Evolutionary conservation across 2,329 filamentous ascomycete genomes (phyloP).

Genomic region (Fusarium proliferatum): DNA sequence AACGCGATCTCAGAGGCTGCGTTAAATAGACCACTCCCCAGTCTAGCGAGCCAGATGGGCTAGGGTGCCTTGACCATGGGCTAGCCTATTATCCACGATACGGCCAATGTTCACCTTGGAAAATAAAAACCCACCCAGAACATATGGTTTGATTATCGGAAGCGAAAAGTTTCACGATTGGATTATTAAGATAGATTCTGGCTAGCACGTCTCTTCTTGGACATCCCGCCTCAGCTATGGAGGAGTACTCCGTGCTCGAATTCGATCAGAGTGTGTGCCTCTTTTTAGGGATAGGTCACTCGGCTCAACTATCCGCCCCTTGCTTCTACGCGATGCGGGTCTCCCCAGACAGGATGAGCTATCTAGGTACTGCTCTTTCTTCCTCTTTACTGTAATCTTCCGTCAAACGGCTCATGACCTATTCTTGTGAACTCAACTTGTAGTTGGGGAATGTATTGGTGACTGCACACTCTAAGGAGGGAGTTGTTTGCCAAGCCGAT

Average conservation of each 20-base stretch:
- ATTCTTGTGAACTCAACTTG: neutral
- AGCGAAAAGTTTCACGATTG: conserved; percentile 24
- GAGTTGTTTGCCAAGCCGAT: conserved; percentile 1
- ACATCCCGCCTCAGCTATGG: neutral
- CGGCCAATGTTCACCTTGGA: neutral
- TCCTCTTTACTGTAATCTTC: neutral
- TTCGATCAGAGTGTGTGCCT: conserved; percentile 17
- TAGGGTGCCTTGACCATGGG: neutral
- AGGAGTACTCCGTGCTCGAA: conserved; percentile 3
- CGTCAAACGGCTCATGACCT: neutral
- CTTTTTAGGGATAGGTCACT: conserved; percentile 33
- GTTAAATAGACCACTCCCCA: conserved; percentile 29
- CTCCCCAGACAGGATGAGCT: conserved; percentile 18
- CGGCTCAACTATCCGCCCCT: conserved; percentile 38
- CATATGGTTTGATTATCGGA: conserved; percentile 9
- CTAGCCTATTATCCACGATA: conserved; percentile 12
- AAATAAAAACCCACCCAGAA: neutral
- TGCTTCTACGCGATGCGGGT: conserved; percentile 38
- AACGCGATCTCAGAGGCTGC: conserved; percentile 38
- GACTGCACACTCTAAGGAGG: neutral
- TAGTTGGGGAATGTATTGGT: neutral
- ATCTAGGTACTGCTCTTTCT: neutral
- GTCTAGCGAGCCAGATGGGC: conserved; percentile 17
- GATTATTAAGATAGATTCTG: neutral
- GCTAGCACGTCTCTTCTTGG: neutral